Evolutionary conservation across 345 rosid species (phyloP).

Genomic region (Draba incana): DNA sequence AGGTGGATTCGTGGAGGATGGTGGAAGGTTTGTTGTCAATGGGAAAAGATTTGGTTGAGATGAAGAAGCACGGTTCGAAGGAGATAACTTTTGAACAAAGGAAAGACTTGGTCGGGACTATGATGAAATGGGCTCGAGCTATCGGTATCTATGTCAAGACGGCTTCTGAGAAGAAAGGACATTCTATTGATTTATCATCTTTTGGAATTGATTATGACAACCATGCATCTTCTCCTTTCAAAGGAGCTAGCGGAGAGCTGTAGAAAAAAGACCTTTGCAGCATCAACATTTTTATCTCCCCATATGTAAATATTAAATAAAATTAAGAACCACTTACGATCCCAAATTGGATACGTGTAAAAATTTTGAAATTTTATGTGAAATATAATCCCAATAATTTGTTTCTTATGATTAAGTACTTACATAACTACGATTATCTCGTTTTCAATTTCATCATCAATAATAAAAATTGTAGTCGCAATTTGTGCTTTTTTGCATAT

Average conservation of each 20-base stretch:
- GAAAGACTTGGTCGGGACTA: neutral
- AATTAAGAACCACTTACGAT: too few species aligned
- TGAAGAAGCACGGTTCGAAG: neutral
- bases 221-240: neutral
- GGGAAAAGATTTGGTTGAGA: neutral
- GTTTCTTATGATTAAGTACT: too few species aligned
- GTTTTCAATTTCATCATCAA: too few species aligned
- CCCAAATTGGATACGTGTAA: too few species aligned
- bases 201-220: slow-evolving; percentile 15
- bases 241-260: neutral
- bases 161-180: neutral
- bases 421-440: too few species aligned
- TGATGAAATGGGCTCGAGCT: slow-evolving; percentile 12
- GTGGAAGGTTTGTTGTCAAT: neutral
- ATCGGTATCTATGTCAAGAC: slow-evolving; percentile 1
- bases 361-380: too few species aligned
- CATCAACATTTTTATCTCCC: too few species aligned
- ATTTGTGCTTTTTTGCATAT: too few species aligned
- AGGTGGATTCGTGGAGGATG: slow-evolving; percentile 22
- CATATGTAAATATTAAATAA: too few species aligned
- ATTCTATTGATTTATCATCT: slow-evolving; percentile 10
- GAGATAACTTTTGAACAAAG: slow-evolving; percentile 15
- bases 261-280: neutral
- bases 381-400: too few species aligned
- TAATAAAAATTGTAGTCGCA: too few species aligned